phyloP scores from a whole-genome alignment of 768 basidiomycete species.

The Serendipita sp. region DNA sequence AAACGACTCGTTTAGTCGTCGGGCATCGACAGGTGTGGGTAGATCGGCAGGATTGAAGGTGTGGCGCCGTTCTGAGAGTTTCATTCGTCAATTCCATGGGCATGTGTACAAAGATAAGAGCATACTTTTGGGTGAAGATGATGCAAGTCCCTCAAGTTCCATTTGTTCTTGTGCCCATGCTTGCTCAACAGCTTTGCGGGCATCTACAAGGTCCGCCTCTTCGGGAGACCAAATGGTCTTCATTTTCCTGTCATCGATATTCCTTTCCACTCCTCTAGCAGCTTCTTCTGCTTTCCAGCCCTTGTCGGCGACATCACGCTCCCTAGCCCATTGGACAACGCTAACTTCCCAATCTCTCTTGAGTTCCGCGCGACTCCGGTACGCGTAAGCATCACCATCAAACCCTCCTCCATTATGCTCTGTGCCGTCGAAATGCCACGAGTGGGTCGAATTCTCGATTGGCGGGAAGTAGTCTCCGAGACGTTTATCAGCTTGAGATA shows the following conservation, averaged over 20 bases:
- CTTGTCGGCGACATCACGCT: neutral
- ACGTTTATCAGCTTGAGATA: neutral
- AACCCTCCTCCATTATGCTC: slow-evolving; percentile 5
- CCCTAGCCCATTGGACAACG: slow-evolving; percentile 1
- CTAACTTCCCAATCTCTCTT: neutral
- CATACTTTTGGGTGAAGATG: neutral
- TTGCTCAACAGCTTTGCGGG: neutral
- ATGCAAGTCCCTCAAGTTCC: neutral
- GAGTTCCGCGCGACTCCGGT: neutral
- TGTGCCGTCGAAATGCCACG: neutral
- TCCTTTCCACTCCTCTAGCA: neutral
- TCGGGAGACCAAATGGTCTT: neutral
- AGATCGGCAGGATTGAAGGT: neutral
- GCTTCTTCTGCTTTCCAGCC: slow-evolving; percentile 4
- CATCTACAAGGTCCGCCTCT: neutral
- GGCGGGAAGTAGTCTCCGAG: slow-evolving; percentile 2
- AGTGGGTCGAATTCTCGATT: neutral
- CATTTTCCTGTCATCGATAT: neutral
- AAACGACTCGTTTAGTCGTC: neutral
- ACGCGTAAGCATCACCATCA: slow-evolving; percentile 3
- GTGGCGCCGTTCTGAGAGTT: neutral
- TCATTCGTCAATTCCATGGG: neutral
- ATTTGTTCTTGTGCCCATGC: neutral
- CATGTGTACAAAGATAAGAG: neutral
- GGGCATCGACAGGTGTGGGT: neutral